phyloP scores from a whole-genome alignment of 768 basidiomycete species.

The Phlebiopsis gigantea region DNA sequence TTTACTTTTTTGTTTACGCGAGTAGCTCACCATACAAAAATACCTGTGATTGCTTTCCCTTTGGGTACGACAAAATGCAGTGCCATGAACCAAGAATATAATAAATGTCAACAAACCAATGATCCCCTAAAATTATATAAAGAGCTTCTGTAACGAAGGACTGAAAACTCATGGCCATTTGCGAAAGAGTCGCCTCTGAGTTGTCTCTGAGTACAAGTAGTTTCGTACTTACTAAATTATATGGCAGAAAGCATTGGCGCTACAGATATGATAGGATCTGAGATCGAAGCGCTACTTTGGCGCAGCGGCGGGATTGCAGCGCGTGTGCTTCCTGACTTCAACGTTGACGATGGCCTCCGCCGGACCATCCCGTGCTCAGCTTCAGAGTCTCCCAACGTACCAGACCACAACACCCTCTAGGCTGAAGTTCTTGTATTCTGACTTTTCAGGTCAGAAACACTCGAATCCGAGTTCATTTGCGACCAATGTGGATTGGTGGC shows the following conservation, averaged over 20 bases:
- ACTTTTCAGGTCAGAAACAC: slow-evolving; percentile 76
- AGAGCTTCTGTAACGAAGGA: too few species aligned
- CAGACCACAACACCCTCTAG: slow-evolving; percentile 43
- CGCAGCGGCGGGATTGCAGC: background rate
- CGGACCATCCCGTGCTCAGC: slow-evolving; percentile 11
- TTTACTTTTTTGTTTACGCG: too few species aligned
- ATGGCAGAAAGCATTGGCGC: background rate
- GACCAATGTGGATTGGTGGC: slow-evolving; percentile 89
- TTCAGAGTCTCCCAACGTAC: slow-evolving; percentile 40
- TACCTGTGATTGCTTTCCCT: too few species aligned
- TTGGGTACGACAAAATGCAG: too few species aligned
- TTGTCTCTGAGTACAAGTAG: too few species aligned
- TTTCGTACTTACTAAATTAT: too few species aligned
- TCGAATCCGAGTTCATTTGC: slow-evolving; percentile 81
- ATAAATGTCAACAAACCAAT: too few species aligned
- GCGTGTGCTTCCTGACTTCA: background rate
- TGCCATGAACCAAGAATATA: too few species aligned
- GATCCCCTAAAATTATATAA: too few species aligned
- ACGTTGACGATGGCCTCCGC: slow-evolving; percentile 16
- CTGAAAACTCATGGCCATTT: too few species aligned
- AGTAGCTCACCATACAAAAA: too few species aligned
- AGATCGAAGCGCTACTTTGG: background rate
- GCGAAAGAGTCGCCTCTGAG: too few species aligned
- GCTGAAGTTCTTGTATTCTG: slow-evolving; percentile 81
- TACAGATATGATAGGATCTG: background rate